Evolutionary conservation across 1,139 yeast genomes (phyloP), one percentile per base, ranked within the genome.

Genomic region (Fermentozyma sake): DNA sequence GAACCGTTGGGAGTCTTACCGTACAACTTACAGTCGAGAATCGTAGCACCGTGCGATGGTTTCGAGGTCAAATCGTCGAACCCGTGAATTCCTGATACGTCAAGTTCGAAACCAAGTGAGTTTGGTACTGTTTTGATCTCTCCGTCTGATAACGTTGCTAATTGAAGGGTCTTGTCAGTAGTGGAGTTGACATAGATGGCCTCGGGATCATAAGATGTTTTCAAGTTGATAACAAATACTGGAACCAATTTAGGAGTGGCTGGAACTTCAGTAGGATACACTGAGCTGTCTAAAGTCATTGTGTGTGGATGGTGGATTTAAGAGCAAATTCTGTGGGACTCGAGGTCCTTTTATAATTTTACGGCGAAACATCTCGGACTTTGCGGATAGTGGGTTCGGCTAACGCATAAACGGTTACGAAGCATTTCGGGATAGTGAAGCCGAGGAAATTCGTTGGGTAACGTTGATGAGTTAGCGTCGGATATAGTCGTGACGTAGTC

Each of bases 21-120:
- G 37, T 58, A 70, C 28, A 74, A 38, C 32, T 60, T 61, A 47
- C 79, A 73, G 44, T 73, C 76, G 38, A 75, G 56, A n/a, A 42
- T 46, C 14, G 64, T 55, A 18, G 52, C 49, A 2, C 52, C 42
- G 6, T 58, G 52, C 3, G 51, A 43, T 12, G 49, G 32, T 20
- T 47, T 46, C 12, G 59, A 49, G 16, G 64, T 56, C 39, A 75
- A 53, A 28, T 71, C 71, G 38, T 75, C 81, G 34, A 55, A 51
- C 8, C 81, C 80, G 19, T 20, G 25, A 18, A 58, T 29, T 4
- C 39, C 41, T 7, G 28, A 16, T 22, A 48, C 50, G 7, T 58
- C 60, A 23, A 59, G 48, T 33, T 55, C 54, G 14, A 48, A 47
- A 6, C 59, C 59, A 11, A 50, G 48, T 6, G 48, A 42, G 34